Evolutionary conservation across 2,329 filamentous ascomycete species (phyloP), one percentile per base, ranked within the genome.

Genomic region (Allantophomopsis cytisporea): DNA sequence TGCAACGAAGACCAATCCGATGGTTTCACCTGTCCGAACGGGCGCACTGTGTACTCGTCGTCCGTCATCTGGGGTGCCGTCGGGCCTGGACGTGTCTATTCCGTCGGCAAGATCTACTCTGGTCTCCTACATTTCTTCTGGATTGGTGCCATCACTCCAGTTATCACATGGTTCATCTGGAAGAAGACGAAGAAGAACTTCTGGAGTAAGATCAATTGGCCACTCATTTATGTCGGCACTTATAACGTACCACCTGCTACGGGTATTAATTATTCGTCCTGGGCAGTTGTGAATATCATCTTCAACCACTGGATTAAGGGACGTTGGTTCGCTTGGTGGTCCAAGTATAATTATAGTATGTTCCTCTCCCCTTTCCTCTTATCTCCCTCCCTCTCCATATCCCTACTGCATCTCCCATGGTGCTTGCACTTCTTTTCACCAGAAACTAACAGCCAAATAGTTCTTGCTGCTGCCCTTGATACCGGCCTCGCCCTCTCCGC

Each of bases 181-280:
- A 63, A 62, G 35, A 45, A 44, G 14, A 48, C 44, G 50, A 57
- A 52, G 39, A 59, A 56, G 3, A 43, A 36, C n/a, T 54, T 57
- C n/a, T 44, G 45, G 4, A 37, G 32, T n/a, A 36, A 34, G 13
- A 54, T 60, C 39, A 55, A 60, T 43, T 59, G 54, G 45, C 47
- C 48, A 7, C 37, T 50, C 2, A 47, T 50, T 13, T 50, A 48
- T 30, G 47, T 45, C 2, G 59, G 56, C 33, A 60, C 56, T 2
- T 57, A 57, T 43, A 60, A 59, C 38, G 56, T 63, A 10, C 60
- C 60, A 4, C 60, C 60, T 0, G 81, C 82, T 1, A 82, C 80
- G 0, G 80, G 80, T 0, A 69, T 86, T 43, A 85, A 83, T 59
- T 87, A 84, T 53, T 69, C 82, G 23, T 69, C 70, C 17, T 86